Base-by-base conservation (phyloP, 768 basidiomycete genomes). In the Collybia nuda region DNA sequence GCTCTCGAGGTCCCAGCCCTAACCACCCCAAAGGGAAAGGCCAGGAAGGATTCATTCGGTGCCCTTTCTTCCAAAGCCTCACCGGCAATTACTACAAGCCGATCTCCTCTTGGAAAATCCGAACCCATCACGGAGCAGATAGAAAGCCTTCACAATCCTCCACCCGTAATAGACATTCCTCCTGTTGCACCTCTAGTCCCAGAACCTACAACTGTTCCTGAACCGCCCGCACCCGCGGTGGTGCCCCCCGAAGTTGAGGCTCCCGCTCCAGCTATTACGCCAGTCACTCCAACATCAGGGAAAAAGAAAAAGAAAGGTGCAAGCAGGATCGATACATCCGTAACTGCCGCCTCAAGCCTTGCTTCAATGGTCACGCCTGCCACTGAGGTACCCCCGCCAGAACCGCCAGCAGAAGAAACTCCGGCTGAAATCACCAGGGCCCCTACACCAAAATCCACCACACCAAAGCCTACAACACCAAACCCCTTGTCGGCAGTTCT, bases 251-350 rank as follows among this genome's bases (percentile, higher is more conserved):
- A 36, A 36, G 59, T 59, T 14, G 24, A 26, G 23, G 9, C 12
- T 5, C 32, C 40, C 21, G 19, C 24, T 29, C 51, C 36, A 58
- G 56, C 36, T 54, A 2, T 17, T n/a, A 29, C 41, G 39, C 45
- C 51, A 2, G 39, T 50, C 24, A 56, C 54, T 18, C 32, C 32
- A 32, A 32, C 32, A 32, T 5, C 32, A 26, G 40, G 44, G 9
- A 55, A 50, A 7, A 65, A 64, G 54, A 63, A 64, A 52, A 63
- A 64, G 46, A 62, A 65, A 12, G 37, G 37, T 47, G 37, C 17
- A 26, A 11, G n/a, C 8, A 47, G 39, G 18, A 32, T 32, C 7
- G 32, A 32, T 32, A 32, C 14, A 11, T 38, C 46, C 24, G 18
- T 23, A 26, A 36, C 37, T 1, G 32, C 14, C 14, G 17, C 37